Base-by-base conservation (phyloP, 192 early-diverging fungal genomes). In the Rhizophagus clarus region DNA sequence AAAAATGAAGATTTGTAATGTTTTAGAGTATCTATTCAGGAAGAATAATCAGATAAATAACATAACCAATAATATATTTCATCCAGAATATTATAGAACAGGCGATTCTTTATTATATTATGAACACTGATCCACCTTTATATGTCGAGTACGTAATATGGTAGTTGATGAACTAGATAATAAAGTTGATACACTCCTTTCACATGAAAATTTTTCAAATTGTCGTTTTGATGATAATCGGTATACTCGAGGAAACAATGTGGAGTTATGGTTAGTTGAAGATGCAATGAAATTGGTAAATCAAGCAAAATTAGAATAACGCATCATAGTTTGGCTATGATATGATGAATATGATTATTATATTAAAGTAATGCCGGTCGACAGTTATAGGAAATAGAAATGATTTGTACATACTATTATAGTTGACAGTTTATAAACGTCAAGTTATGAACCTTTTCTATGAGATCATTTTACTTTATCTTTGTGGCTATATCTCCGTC, bases 341-440 rank as follows among this genome's bases (percentile, higher is more conserved):
- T 26, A n/a, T 74, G 15, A 0, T 22, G 15, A 74, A 26, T 74
- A 74, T 51, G 40, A 71, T 9, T 71, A 15, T n/a, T 42, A 42
- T 71, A 45, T 71, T 42, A 8, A 71, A 20, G 8, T 11, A 71
- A 71, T 71, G n/a, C n/a, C n/a, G n/a, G n/a, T n/a, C n/a, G n/a
- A n/a, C n/a, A n/a, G n/a, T n/a, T n/a, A n/a, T n/a, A n/a, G n/a
- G n/a, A n/a, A n/a, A n/a, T n/a, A n/a, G n/a, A n/a, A n/a, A n/a
- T n/a, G n/a, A n/a, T n/a, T n/a, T n/a, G n/a, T n/a, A n/a, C n/a
- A n/a, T n/a, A n/a, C n/a, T n/a, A n/a, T n/a, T n/a, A n/a, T n/a
- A n/a, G n/a, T n/a, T n/a, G n/a, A n/a, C n/a, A n/a, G n/a, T n/a
- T n/a, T n/a, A n/a, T n/a, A n/a, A n/a, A n/a, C n/a, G n/a, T n/a